phyloP scores from a whole-genome alignment of 2,329 filamentous ascomycete genomes.

The Aspergillus proliferans region DNA sequence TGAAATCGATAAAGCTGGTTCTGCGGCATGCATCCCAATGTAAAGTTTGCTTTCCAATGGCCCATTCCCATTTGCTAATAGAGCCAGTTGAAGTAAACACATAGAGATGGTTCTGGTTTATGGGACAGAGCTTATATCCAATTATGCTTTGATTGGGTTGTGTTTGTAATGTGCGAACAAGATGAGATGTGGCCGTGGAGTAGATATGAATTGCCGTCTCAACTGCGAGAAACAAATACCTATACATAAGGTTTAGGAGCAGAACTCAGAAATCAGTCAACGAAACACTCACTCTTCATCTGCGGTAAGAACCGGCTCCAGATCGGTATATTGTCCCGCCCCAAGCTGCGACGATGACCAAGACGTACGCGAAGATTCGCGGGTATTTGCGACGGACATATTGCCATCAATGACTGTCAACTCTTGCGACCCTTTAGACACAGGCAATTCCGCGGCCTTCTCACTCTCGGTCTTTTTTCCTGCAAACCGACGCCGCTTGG shows the following conservation, averaged over 20 bases:
- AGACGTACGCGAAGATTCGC: constrained; percentile 3
- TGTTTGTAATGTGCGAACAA: constrained; percentile 64
- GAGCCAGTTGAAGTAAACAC: constrained; percentile 47
- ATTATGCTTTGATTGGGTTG: constrained; percentile 43
- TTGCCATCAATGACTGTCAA: neutral
- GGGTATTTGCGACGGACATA: neutral
- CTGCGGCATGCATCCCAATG: constrained; percentile 39
- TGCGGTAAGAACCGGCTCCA: constrained; percentile 53
- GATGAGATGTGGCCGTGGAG: constrained; percentile 71
- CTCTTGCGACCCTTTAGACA: neutral
- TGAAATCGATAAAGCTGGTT: constrained; percentile 26
- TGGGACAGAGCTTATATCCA: constrained; percentile 47
- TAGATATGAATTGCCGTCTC: constrained; percentile 73
- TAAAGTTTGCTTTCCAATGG: constrained; percentile 38
- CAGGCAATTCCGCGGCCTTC: constrained; percentile 12
- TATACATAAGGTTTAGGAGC: constrained; percentile 27
- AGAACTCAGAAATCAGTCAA: neutral
- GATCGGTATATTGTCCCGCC: constrained; percentile 51
- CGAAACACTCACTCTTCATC: constrained; percentile 47
- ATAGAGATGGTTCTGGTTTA: constrained; percentile 48
- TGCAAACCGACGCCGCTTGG: constrained; percentile 28
- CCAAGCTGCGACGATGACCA: constrained; percentile 47
- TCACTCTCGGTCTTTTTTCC: constrained; percentile 9
- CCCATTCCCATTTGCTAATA: constrained; percentile 56
- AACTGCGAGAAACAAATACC: constrained; percentile 69